Evolutionary conservation across 306 rosid genomes (phyloP).

Genomic region (Alnus rubra): DNA sequence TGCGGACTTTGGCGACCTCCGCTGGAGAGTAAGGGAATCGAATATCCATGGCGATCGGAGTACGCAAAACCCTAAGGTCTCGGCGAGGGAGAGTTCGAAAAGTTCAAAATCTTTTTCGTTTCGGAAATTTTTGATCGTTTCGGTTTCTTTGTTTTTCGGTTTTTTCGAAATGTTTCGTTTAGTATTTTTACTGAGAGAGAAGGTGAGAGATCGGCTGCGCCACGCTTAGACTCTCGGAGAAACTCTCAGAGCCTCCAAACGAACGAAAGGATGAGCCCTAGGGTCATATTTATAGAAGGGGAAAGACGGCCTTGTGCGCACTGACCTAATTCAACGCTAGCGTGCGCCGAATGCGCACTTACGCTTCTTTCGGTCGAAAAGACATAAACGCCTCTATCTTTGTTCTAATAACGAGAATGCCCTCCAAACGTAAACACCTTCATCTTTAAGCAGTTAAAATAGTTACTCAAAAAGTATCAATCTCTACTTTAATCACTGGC

Average conservation of each 20-base stretch:
- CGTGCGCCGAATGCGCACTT: constrained; percentile 28
- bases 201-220: constrained; percentile 28
- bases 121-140: neutral
- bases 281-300: constrained; percentile 58
- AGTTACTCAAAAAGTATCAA: too few relatives aligned
- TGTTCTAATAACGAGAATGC: neutral
- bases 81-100: constrained; percentile 25
- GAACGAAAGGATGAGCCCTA: accelerated
- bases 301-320: neutral
- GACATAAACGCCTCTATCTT: constrained; percentile 15
- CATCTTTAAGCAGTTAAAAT: too few relatives aligned
- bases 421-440: too few relatives aligned
- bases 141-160: neutral
- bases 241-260: constrained; percentile 27
- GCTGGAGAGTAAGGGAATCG: constrained; percentile 96
- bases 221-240: constrained; percentile 10
- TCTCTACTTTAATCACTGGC: too few relatives aligned
- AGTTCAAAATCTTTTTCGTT: neutral
- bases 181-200: neutral
- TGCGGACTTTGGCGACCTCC: constrained; percentile 89
- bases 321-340: neutral
- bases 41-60: constrained; percentile 76
- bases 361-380: neutral
- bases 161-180: neutral
- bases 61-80: constrained; percentile 30